These are phyloP conservation scores for Russula sp. DNA, from an alignment of 768 basidiomycete genomes.

Conservation along the genomic window DNA sequence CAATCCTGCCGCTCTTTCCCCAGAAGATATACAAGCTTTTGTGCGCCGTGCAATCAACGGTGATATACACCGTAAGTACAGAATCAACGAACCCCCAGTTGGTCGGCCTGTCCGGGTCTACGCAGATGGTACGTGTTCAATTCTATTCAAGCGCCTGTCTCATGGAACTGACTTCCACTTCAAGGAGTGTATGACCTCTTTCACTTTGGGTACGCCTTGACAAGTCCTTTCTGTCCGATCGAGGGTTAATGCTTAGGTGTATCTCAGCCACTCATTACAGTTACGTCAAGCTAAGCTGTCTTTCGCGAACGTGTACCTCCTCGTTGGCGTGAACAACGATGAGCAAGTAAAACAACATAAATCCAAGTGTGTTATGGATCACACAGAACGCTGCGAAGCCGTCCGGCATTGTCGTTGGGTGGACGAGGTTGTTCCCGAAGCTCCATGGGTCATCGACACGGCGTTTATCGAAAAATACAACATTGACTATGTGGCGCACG, in stretches of 20 bases:
- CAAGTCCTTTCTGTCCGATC: neutral
- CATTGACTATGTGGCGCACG: slow-evolving; percentile 97
- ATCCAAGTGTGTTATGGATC: slow-evolving; percentile 79
- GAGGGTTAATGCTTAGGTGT: slow-evolving; percentile 8
- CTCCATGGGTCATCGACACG: slow-evolving; percentile 84
- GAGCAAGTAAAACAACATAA: slow-evolving; percentile 77
- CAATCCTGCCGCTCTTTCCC: slow-evolving; percentile 60
- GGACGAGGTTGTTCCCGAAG: slow-evolving; percentile 85
- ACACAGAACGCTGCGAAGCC: slow-evolving; percentile 85
- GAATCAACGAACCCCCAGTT: slow-evolving; percentile 77
- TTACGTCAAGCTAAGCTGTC: slow-evolving; percentile 94
- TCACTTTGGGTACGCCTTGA: slow-evolving; percentile 74
- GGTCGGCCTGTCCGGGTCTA: slow-evolving; percentile 84
- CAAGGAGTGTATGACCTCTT: slow-evolving; percentile 94
- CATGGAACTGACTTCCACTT: slow-evolving; percentile 1
- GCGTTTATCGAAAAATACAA: slow-evolving; percentile 77
- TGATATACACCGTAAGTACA: slow-evolving; percentile 60
- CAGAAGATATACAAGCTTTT: slow-evolving; percentile 75
- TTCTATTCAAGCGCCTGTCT: neutral
- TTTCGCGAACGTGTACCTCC: slow-evolving; percentile 83
- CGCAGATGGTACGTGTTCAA: slow-evolving; percentile 68
- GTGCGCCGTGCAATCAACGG: slow-evolving; percentile 73
- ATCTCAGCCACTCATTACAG: slow-evolving; percentile 84
- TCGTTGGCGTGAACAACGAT: slow-evolving; percentile 92
- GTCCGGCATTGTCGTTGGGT: slow-evolving; percentile 98